Conservation (phyloP, 805 yeast genomes). For the Deakozyma indianensis region DNA sequence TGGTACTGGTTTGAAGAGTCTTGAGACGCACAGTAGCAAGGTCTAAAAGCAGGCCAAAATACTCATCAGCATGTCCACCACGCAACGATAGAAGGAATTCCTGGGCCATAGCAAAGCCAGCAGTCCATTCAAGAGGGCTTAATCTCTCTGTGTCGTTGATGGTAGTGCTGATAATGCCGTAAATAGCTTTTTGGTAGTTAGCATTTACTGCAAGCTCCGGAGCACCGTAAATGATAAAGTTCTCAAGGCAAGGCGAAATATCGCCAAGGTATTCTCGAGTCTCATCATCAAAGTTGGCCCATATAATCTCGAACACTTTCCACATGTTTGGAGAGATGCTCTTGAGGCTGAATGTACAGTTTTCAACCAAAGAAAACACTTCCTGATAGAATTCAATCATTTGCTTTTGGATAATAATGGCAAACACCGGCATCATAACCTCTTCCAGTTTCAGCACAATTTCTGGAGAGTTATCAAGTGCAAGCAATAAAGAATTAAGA, state of each 20-base stretch:
- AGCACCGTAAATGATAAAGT: constrained; percentile 50
- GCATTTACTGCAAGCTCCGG: constrained; percentile 34
- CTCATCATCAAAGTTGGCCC: constrained; percentile 21
- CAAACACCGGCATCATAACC: constrained; percentile 54
- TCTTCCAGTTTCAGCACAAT: constrained; percentile 51
- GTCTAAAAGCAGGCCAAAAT: constrained; percentile 32
- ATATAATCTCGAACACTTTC: constrained; percentile 47
- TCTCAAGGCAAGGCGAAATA: constrained; percentile 55
- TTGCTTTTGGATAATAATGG: constrained; percentile 48
- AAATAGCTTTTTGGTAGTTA: constrained; percentile 33
- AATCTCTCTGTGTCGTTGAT: constrained; percentile 29
- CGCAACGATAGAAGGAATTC: constrained; percentile 42
- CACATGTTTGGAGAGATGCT: constrained; percentile 58
- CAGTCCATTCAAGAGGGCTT: constrained; percentile 41
- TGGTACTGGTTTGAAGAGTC: constrained; percentile 4
- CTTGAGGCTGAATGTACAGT: constrained; percentile 47
- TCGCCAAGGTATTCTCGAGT: constrained; percentile 63
- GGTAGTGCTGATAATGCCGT: constrained; percentile 30
- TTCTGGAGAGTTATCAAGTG: constrained; percentile 68
- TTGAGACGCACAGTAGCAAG: constrained; percentile 28
- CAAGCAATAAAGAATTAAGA: constrained; percentile 62
- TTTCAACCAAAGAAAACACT: constrained; percentile 59
- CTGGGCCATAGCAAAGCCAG: constrained; percentile 51
- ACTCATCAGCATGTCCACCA: constrained; percentile 31
- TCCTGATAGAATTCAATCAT: constrained; percentile 66